phyloP scores from a whole-genome alignment of 2,329 filamentous ascomycete species.

The Rhynchosporium secalis region DNA sequence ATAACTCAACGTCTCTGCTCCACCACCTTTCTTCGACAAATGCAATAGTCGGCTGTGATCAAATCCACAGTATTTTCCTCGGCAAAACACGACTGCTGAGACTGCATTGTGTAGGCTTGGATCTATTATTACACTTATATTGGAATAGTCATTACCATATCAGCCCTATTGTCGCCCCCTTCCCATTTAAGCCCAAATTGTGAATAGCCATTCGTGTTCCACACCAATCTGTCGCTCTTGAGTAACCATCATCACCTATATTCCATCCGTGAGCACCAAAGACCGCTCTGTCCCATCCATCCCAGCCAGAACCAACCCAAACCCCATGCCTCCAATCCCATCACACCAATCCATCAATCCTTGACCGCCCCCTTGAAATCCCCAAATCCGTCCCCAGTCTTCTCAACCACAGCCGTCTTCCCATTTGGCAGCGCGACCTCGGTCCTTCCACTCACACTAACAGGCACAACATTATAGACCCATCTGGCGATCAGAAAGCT shows the following conservation, averaged over 20 bases:
- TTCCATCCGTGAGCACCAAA: background rate
- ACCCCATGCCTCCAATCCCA: too few species aligned
- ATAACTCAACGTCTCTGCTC: too few species aligned
- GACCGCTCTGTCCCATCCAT: background rate
- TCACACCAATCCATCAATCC: constrained; percentile 28
- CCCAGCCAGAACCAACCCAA: background rate
- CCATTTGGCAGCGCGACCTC: constrained; percentile 30
- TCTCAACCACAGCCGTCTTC: constrained; percentile 30
- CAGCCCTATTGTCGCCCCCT: too few species aligned
- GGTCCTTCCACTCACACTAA: constrained; percentile 25
- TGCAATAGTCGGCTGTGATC: too few species aligned
- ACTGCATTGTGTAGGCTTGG: too few species aligned
- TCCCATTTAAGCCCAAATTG: background rate
- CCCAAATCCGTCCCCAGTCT: constrained; percentile 29
- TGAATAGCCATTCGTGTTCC: background rate
- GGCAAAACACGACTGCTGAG: too few species aligned
- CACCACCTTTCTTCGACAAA: too few species aligned
- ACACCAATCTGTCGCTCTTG: background rate
- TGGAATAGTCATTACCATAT: too few species aligned
- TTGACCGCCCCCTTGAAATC: constrained; percentile 18
- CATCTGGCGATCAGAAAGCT: constrained; percentile 54
- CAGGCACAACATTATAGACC: constrained; percentile 44
- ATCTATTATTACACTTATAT: too few species aligned
- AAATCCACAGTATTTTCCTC: too few species aligned
- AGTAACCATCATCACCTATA: background rate